phyloP scores from a whole-genome alignment of 768 basidiomycete genomes.

The Nidularia pulvinata region DNA sequence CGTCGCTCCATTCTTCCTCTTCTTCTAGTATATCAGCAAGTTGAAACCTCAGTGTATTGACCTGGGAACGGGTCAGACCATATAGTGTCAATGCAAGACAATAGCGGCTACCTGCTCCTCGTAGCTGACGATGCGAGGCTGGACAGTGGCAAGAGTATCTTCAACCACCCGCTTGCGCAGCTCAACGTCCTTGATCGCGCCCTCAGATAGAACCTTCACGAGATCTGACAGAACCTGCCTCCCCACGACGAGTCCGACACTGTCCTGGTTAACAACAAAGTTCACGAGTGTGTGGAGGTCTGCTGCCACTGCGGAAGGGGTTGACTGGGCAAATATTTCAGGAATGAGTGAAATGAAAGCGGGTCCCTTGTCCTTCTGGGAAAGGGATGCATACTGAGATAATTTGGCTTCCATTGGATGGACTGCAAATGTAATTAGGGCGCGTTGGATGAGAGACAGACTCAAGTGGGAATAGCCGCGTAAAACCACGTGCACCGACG shows the following conservation, averaged over 20 bases:
- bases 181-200: constrained; percentile 50
- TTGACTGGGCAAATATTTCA: constrained; percentile 56
- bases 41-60: constrained; percentile 80
- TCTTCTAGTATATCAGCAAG: constrained; percentile 88
- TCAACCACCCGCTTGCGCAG: constrained; percentile 74
- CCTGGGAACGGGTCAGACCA: constrained; percentile 39
- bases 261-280: constrained; percentile 81
- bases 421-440: background rate
- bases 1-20: constrained; percentile 94
- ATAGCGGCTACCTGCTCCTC: constrained; percentile 80
- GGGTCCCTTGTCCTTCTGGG: constrained; percentile 84
- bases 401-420: constrained; percentile 65
- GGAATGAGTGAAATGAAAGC: constrained; percentile 72
- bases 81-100: background rate
- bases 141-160: constrained; percentile 67
- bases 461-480: too few relatives aligned
- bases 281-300: constrained; percentile 78
- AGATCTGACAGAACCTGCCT: constrained; percentile 87
- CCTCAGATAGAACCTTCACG: constrained; percentile 65
- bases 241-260: constrained; percentile 83
- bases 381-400: constrained; percentile 57
- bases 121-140: constrained; percentile 85
- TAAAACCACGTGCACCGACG: background rate
- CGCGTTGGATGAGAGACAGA: too few relatives aligned
- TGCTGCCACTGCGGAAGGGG: constrained; percentile 37